Base-by-base conservation (phyloP, 257 asterid genomes). In the Nicotiana attenuata region DNA sequence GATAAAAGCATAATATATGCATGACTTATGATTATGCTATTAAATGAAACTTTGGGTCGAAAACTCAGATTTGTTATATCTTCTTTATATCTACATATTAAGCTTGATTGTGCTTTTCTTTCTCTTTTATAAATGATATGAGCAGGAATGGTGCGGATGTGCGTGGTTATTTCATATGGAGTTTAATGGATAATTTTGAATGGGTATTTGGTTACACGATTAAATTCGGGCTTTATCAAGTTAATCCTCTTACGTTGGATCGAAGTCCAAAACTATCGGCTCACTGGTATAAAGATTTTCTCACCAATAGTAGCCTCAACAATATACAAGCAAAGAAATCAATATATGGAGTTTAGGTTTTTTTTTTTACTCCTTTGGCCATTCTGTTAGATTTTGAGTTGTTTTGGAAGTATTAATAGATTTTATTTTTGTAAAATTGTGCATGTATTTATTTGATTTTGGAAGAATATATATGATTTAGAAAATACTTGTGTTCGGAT, bases 261-360 rank as follows among this genome's bases (percentile, higher is more conserved):
- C 88, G 98, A 68, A 77, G 84, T 17, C 96, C 94, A 1, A 90
- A 89, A 64, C 84, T 84, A 3, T 93, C 97, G 8, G 96, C 96
- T 16, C 55, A 17, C 8, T 92, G 98, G 97, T 90, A 85, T 47
- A 80, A 33, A 86, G 80, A 87, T 83, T 91, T 93, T 86, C 89
- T 93, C 56, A 80, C 33, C 78, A 91, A 89, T 65, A 66, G 68
- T 6, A 76, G 77, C 84, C 38, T 22, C 77, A 60, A 15, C 55
- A 53, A 50, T 17, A 22, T 29, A 24, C 80, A 69, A 24, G 19
- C 33, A 14, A 55, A 15, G 56, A 33, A 13, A 20, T 38, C 67
- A 65, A 4, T 45, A 45, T 71, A 45, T 3, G 53, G 16, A 33
- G 24, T 66, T 31, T 3, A 55, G 19, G 7, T 2, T 29, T 29